phyloP scores from a whole-genome alignment of 257 asterid species.

The Jaltomata sinuosa region DNA sequence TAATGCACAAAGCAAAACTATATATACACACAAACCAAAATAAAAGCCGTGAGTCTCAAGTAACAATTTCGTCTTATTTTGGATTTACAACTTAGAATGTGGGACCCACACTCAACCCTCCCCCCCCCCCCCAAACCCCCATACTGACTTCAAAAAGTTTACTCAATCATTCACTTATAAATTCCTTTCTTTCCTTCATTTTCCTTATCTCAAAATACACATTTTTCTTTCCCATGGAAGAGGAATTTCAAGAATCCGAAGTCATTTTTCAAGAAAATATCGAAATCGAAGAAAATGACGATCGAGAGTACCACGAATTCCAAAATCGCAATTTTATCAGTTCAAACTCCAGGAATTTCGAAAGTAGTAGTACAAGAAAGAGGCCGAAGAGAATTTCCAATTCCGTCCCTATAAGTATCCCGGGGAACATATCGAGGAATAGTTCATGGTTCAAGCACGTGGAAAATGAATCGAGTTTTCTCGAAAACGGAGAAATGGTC shows the following conservation, averaged over 20 bases:
- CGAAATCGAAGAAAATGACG: neutral
- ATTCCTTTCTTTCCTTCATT: neutral
- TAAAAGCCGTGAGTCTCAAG: neutral
- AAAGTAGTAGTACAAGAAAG: neutral
- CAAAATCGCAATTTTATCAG: neutral
- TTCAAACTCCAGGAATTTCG: neutral
- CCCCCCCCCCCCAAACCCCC: neutral
- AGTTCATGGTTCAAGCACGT: slow-evolving; percentile 4
- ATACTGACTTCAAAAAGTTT: neutral
- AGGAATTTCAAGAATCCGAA: slow-evolving; percentile 12
- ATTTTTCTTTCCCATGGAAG: neutral
- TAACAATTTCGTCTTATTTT: neutral
- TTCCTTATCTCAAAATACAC: neutral
- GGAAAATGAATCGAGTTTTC: neutral
- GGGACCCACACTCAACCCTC: neutral
- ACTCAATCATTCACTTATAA: neutral
- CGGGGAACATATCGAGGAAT: neutral
- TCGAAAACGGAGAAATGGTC: slow-evolving; percentile 35
- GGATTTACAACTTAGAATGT: neutral
- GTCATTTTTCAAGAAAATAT: slow-evolving; percentile 3
- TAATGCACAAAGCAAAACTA: neutral
- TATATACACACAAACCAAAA: neutral
- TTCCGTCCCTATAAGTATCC: slow-evolving; percentile 4
- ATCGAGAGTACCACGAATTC: neutral
- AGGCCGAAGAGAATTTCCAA: neutral